These are phyloP conservation scores for Solanum etuberosum DNA, from an alignment of 257 asterid genomes.

Conservation along the genomic window DNA sequence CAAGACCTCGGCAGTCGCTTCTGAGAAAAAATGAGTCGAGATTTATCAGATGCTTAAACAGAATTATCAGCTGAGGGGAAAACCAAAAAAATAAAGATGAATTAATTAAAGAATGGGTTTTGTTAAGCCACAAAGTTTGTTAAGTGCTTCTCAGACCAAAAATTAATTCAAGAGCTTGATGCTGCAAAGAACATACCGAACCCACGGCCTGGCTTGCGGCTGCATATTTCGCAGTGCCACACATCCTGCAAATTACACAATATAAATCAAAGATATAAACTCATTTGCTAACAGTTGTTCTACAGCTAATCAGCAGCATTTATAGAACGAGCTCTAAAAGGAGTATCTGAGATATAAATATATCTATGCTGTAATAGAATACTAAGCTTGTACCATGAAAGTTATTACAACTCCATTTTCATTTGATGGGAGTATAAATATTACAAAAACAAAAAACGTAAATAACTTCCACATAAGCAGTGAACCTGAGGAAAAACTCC, in stretches of 20 bases:
- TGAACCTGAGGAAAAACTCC: conserved; percentile 95
- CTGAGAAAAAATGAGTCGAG: conserved; percentile 26
- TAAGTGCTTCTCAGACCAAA: background rate
- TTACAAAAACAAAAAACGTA: too few species aligned
- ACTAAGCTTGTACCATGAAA: too few species aligned
- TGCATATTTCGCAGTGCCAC: conserved; percentile 99
- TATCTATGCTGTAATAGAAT: too few species aligned
- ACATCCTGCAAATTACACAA: conserved; percentile 53
- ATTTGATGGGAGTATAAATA: too few species aligned
- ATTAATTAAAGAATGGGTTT: background rate
- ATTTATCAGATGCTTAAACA: conserved; percentile 6
- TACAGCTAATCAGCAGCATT: background rate
- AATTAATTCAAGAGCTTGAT: background rate
- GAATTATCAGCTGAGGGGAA: background rate
- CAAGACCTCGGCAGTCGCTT: conserved; percentile 93
- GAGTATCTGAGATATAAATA: background rate
- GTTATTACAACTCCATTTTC: too few species aligned
- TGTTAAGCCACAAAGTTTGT: background rate
- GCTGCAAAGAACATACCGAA: conserved; percentile 43
- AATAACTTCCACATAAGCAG: too few species aligned
- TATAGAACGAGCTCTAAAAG: background rate
- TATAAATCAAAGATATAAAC: background rate
- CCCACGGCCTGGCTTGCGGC: conserved; percentile 97
- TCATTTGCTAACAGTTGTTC: background rate
- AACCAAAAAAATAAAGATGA: background rate